Conservation (phyloP, 2,329 filamentous ascomycete species). For the Parasarocladium wereldwijsianum region DNA sequence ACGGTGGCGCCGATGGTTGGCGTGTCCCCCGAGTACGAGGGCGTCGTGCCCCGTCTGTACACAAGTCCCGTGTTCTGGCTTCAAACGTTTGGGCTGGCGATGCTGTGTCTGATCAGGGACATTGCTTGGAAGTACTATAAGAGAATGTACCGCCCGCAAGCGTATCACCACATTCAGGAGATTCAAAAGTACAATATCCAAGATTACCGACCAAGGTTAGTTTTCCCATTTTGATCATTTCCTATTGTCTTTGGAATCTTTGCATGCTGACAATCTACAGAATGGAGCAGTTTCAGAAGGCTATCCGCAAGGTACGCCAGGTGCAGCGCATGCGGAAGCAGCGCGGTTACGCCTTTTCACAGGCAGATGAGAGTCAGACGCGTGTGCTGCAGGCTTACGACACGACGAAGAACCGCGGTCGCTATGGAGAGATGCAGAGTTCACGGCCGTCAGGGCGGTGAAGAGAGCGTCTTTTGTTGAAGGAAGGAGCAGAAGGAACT, state of each 20-base stretch:
- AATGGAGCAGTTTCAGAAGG: constrained; percentile 99
- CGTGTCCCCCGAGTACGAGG: constrained; percentile 73
- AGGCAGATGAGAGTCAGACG: constrained; percentile 92
- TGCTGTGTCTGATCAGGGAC: constrained; percentile 73
- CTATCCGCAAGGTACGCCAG: constrained; percentile 93
- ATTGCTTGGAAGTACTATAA: constrained; percentile 96
- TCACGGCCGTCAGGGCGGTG: constrained; percentile 15
- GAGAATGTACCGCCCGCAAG: constrained; percentile 90
- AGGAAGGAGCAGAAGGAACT: no score
- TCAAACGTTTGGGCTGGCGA: constrained; percentile 67
- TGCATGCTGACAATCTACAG: constrained; percentile 24
- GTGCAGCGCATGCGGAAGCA: constrained; percentile 99
- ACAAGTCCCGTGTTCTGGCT: constrained; percentile 79
- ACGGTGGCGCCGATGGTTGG: constrained; percentile 69
- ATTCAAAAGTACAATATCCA: constrained; percentile 99
- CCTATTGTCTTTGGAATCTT: constrained; percentile 1
- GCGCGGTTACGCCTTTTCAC: constrained; percentile 93
- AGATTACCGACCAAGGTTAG: constrained; percentile 86
- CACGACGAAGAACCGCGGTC: constrained; percentile 79
- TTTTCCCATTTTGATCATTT: constrained; percentile 8
- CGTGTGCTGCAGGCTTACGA: constrained; percentile 94
- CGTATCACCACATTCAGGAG: constrained; percentile 97
- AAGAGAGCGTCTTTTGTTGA: background rate
- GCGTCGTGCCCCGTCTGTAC: constrained; percentile 70
- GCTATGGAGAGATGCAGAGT: constrained; percentile 85